Conservation (phyloP, 306 rosid genomes). For the Datisca glomerata region DNA sequence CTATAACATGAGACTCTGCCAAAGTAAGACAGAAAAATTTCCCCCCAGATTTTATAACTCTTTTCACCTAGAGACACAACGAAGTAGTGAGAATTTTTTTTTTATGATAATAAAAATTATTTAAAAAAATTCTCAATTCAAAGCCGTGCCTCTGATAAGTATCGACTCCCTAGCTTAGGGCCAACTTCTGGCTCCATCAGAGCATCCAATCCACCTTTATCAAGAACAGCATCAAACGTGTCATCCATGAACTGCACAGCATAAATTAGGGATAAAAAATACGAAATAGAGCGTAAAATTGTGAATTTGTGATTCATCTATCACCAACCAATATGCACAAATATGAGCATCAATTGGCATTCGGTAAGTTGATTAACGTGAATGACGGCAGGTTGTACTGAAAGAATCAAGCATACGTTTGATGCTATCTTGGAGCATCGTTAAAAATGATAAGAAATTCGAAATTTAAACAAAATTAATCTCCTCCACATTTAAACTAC, state of each 20-base stretch:
- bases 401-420: no score
- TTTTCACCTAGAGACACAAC: constrained; percentile 47
- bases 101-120: not conserved
- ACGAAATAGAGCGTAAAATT: no score
- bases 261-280: not conserved
- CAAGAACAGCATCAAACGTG: constrained; percentile 46
- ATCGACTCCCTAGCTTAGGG: constrained; percentile 60
- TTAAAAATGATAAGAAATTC: no score
- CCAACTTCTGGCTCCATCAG: constrained; percentile 92
- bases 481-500: no score
- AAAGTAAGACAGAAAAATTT: constrained; percentile 78
- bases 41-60: constrained; percentile 65
- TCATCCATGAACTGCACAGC: constrained; percentile 44
- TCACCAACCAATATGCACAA: no score
- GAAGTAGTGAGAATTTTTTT: constrained; percentile 1
- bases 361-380: no score
- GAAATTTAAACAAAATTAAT: no score
- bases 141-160: constrained; percentile 57
- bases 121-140: not conserved
- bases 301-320: no score
- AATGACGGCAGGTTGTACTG: no score
- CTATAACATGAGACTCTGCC: constrained; percentile 79
- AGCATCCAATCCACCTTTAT: constrained; percentile 97
- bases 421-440: no score
- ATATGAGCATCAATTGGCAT: no score